Evolutionary conservation across 805 yeast species (phyloP), one percentile per base, ranked within the genome.

Genomic region (Kodamaea laetipori): DNA sequence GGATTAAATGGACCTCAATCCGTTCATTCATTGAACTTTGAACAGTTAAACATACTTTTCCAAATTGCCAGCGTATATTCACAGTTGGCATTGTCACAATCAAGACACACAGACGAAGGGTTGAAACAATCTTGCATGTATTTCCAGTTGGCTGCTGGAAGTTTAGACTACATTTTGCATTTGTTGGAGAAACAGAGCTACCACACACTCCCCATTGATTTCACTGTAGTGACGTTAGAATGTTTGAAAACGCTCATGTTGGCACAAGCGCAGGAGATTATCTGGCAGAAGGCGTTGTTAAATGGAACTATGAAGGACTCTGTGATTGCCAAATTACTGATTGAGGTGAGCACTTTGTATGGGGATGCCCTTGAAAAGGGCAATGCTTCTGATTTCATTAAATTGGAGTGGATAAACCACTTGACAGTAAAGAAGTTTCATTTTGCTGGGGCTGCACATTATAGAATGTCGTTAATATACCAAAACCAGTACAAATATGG

Each of bases 201-300:
- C 9, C 39, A 36, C 17, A 35, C 34, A 10, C 30, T 28, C 4
- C 51, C 56, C 60, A 6, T 71, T 73, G 88, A 80, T 41, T 61
- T 86, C 11, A 79, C 78, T 30, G 33, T 45, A 1, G 71, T 72
- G 9, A 78, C 87, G 0, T 54, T 85, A 7, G 63, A 67, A 9
- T 68, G 81, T 12, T 63, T 90, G 41, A 63, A 72, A 27, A 51
- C 58, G 9, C 55, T 89, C 26, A 77, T 78, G 78, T 57, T 86
- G 30, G 94, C 95, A 0, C 96, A 88, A 55, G 94, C 96, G 0
- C 96, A 90, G 61, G 97, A 90, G 56, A 74, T 80, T 9, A 80
- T 84, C 39, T 90, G 97, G 96, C 80, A 77, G 37, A 82, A 82
- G 53, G 89, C 96, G 0, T 41, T 67, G 3, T 61, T 71, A 0